Base-by-base conservation (phyloP, 208 protist species). In the Naegleria lovaniensis region DNA sequence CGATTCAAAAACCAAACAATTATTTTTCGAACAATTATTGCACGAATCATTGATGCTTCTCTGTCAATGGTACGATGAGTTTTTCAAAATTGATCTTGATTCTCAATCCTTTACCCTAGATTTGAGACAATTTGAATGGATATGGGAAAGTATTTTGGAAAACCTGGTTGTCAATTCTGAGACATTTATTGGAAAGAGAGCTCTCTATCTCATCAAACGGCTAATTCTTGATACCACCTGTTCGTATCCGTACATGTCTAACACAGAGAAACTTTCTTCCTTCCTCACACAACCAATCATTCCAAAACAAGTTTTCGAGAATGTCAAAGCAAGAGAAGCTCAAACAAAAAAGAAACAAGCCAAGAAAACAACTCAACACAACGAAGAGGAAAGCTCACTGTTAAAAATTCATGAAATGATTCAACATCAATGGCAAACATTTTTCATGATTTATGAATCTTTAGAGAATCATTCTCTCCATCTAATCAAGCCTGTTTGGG, bases 401-500 rank as follows among this genome's bases (percentile, higher is more conserved):
- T 29, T 67, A 15, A 67, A 67, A 29, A 15, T 67, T 29, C 55
- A 67, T 29, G 55, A 67, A 29, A 29, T 29, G 13, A 9, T 87
- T 29, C 33, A 87, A 33, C 3, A 38, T 29, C 83, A 87, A 87
- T 88, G 85, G 85, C 11, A 88, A 43, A n/a, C n/a, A 58, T 88
- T 58, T 58, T 88, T 88, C 22, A 88, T 88, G 39, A 43, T 88
- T 36, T 88, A 58, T 58, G 85, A 88, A 51, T 58, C 39, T 11
- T 5, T 88, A 19, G 85, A n/a, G 38, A 33, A 88, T 40, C 33
- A 58, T 15, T 25, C 85, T 19, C 9, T 58, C 55, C 85, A 88
- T 58, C 55, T 88, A 13, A 58, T 88, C 0, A n/a, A 25, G 1
- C 43, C 85, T 19, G 40, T 58, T 39, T 88, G 39, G 39, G n/a